phyloP scores from a whole-genome alignment of 345 rosid species.

The Streptanthus diversifolius region DNA sequence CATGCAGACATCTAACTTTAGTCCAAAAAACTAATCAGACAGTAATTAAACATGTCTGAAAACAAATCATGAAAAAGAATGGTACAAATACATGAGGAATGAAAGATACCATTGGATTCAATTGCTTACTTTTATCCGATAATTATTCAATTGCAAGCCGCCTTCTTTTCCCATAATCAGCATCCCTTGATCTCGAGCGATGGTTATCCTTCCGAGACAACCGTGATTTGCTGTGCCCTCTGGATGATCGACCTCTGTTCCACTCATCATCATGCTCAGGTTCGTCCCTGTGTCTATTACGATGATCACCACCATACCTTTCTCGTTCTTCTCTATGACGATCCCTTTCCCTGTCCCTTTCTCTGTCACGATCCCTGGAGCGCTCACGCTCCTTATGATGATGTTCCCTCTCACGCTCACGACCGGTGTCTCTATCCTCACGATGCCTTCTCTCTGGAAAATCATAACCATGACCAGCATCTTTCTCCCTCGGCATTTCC shows the following conservation, averaged over 20 bases:
- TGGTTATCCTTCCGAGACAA: slow-evolving; percentile 60
- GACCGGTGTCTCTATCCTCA: slow-evolving; percentile 56
- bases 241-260: slow-evolving; percentile 62
- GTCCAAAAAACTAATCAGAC: neutral
- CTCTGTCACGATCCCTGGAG: slow-evolving; percentile 61
- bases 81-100: slow-evolving; percentile 2
- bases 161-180: slow-evolving; percentile 81
- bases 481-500: slow-evolving; percentile 61
- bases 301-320: slow-evolving; percentile 53
- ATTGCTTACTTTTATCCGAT: slow-evolving; percentile 19
- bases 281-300: slow-evolving; percentile 51
- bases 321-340: slow-evolving; percentile 63
- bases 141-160: slow-evolving; percentile 55
- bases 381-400: slow-evolving; percentile 60
- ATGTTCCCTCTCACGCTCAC: slow-evolving; percentile 61
- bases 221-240: slow-evolving; percentile 60
- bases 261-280: slow-evolving; percentile 62
- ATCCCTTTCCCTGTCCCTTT: slow-evolving; percentile 61
- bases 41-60: neutral
- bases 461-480: slow-evolving; percentile 52
- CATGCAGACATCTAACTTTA: neutral
- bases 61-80: neutral
- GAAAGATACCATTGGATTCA: neutral
- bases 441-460: slow-evolving; percentile 59
- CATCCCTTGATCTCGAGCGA: slow-evolving; percentile 67